Conservation (phyloP, 306 rosid species). For the Rosa rugosa region DNA sequence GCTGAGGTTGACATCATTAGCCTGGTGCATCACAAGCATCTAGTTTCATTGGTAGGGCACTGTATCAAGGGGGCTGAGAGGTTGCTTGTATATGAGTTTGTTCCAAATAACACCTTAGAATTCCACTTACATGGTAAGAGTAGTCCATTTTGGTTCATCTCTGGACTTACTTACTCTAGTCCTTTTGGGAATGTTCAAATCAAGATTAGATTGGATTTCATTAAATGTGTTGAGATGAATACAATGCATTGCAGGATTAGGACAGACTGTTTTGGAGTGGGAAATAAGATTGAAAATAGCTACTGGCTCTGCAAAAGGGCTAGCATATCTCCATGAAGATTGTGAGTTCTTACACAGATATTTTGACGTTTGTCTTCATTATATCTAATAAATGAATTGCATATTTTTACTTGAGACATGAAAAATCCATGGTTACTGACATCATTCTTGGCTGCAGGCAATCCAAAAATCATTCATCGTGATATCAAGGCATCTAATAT, state of each 20-base stretch:
- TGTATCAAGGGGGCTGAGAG: constrained; percentile 40
- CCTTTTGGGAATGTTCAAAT: not conserved
- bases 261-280: constrained; percentile 39
- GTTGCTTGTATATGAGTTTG: constrained; percentile 52
- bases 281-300: constrained; percentile 47
- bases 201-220: not conserved
- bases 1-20: constrained; percentile 56
- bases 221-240: not conserved
- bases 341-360: constrained; percentile 35
- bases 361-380: too few relatives aligned
- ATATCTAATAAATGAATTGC: not conserved
- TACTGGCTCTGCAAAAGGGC: constrained; percentile 53
- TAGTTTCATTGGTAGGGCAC: constrained; percentile 51
- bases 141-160: not conserved
- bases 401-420: not conserved
- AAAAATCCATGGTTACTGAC: constrained; percentile 10
- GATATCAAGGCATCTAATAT: constrained; percentile 72
- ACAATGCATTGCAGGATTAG: constrained; percentile 38
- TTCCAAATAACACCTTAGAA: constrained; percentile 55
- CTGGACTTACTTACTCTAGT: not conserved
- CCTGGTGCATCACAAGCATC: constrained; percentile 58
- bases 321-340: constrained; percentile 61
- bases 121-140: constrained; percentile 52
- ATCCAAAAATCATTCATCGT: constrained; percentile 62
- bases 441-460: constrained; percentile 38